These are phyloP conservation scores for Pholiota molesta DNA, from an alignment of 768 basidiomycete species.

Conservation along the genomic window DNA sequence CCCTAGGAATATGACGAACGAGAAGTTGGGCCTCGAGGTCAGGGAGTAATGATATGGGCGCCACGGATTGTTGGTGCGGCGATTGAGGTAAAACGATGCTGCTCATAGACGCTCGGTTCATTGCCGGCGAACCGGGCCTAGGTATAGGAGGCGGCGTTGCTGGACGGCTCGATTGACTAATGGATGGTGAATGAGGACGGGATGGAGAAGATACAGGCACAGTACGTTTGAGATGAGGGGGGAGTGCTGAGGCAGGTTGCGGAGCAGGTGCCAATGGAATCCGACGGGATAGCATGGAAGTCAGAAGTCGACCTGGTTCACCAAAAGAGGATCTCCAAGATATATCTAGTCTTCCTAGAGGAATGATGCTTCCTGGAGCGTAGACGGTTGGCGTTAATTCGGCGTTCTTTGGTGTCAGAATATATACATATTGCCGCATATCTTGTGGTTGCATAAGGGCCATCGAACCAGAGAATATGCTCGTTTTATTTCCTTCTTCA, in stretches of 20 bases:
- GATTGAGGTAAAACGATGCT: slow-evolving; percentile 38
- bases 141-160: slow-evolving; percentile 53
- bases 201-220: slow-evolving; percentile 42
- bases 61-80: slow-evolving; percentile 25
- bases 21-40: slow-evolving; percentile 63
- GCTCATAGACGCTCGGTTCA: slow-evolving; percentile 42
- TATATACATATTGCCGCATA: slow-evolving; percentile 86
- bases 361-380: slow-evolving; percentile 70
- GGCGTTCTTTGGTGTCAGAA: slow-evolving; percentile 57
- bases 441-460: slow-evolving; percentile 85
- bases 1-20: slow-evolving; percentile 50
- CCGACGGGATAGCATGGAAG: slow-evolving; percentile 85
- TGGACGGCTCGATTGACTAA: slow-evolving; percentile 45
- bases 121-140: slow-evolving; percentile 46
- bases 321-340: slow-evolving; percentile 86
- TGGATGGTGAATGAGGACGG: slow-evolving; percentile 63
- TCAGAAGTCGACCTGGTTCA: slow-evolving; percentile 84
- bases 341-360: slow-evolving; percentile 87
- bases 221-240: slow-evolving; percentile 71
- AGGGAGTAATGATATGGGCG: slow-evolving; percentile 20
- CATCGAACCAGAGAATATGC: slow-evolving; percentile 62
- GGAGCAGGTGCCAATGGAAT: slow-evolving; percentile 58
- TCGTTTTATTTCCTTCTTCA: slow-evolving; percentile 30
- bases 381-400: slow-evolving; percentile 50
- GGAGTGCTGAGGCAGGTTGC: slow-evolving; percentile 72